phyloP scores from a whole-genome alignment of 2,329 filamentous ascomycete species.

The Penicillium italicum region DNA sequence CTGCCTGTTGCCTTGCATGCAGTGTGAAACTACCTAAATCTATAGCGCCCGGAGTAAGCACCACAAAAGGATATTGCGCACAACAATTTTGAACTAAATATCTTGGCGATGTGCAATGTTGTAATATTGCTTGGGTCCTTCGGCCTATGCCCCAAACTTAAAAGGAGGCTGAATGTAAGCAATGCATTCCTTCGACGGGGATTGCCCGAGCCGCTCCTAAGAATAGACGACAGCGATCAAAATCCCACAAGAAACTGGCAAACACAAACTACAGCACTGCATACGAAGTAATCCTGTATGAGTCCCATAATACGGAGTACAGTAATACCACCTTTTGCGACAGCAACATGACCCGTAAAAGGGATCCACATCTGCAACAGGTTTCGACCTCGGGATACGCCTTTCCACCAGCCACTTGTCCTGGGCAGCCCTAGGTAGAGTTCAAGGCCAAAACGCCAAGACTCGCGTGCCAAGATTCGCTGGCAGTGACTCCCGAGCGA shows the following conservation, averaged over 20 bases:
- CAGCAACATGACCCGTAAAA: background rate
- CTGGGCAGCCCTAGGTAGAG: background rate
- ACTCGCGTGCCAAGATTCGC: background rate
- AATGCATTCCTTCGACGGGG: background rate
- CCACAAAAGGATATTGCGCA: background rate
- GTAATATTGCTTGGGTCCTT: background rate
- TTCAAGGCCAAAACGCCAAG: conserved; percentile 3
- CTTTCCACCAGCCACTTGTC: background rate
- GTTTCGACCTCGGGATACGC: background rate
- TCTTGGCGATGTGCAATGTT: background rate
- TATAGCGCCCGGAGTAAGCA: background rate
- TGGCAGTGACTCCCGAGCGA: background rate
- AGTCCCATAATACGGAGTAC: background rate
- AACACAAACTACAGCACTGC: background rate
- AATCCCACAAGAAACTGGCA: background rate
- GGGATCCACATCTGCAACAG: background rate
- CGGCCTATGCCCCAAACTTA: background rate
- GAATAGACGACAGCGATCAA: background rate
- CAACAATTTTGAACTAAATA: background rate
- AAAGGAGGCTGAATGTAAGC: background rate
- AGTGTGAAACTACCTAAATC: background rate
- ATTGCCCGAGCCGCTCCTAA: background rate
- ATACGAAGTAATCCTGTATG: background rate
- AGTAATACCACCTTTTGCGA: conserved; percentile 1
- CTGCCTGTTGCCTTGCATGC: background rate